These are phyloP conservation scores for Xylaria arbuscula DNA, from an alignment of 2,329 filamentous ascomycete genomes.

Conservation along the genomic window DNA sequence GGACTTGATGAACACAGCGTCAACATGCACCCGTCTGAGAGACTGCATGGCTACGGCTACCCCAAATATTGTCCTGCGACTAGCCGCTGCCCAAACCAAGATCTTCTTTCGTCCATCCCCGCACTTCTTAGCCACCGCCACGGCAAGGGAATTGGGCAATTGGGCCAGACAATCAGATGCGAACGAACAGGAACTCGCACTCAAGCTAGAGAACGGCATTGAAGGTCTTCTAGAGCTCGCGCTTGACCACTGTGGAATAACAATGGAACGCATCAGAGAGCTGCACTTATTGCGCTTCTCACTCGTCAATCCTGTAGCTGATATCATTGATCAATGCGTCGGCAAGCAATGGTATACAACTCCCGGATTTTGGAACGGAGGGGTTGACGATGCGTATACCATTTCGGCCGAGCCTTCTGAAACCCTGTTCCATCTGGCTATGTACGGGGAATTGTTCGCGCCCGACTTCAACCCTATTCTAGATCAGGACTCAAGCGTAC, in stretches of 20 bases:
- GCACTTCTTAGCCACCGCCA: slow-evolving; percentile 34
- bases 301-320: slow-evolving; percentile 30
- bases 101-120: slow-evolving; percentile 38
- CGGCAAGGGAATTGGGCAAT: slow-evolving; percentile 33
- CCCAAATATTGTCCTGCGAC: slow-evolving; percentile 32
- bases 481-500: background rate
- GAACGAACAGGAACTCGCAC: slow-evolving; percentile 35
- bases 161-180: slow-evolving; percentile 36
- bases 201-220: slow-evolving; percentile 30
- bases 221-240: slow-evolving; percentile 38
- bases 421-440: slow-evolving; percentile 34
- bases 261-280: slow-evolving; percentile 36
- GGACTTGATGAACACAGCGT: slow-evolving; percentile 36
- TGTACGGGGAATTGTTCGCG: slow-evolving; percentile 41
- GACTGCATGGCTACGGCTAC: slow-evolving; percentile 16
- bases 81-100: slow-evolving; percentile 25
- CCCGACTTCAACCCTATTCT: slow-evolving; percentile 36
- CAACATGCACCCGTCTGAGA: slow-evolving; percentile 33
- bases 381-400: slow-evolving; percentile 28
- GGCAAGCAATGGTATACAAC: slow-evolving; percentile 10
- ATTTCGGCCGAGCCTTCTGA: slow-evolving; percentile 19
- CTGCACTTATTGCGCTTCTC: slow-evolving; percentile 35
- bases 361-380: slow-evolving; percentile 18
- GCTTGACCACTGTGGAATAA: slow-evolving; percentile 34
- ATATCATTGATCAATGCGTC: slow-evolving; percentile 34